These are phyloP conservation scores for Fomitiporia mediterranea DNA, from an alignment of 1,284 basidiomycete species.

Conservation along the genomic window DNA sequence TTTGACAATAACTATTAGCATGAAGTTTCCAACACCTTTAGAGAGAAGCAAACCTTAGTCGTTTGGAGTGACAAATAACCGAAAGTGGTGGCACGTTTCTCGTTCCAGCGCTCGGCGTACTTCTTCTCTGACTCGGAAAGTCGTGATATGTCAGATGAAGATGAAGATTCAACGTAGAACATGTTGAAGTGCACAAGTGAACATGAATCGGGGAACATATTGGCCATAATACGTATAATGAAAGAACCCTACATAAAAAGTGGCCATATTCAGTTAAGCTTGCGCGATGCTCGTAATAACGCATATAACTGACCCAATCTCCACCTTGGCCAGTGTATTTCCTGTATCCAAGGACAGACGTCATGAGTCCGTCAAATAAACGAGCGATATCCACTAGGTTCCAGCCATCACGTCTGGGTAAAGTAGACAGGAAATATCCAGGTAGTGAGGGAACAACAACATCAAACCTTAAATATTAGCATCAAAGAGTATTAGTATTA, in stretches of 20 bases:
- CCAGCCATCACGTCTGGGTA: constrained; percentile 21
- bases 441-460: constrained; percentile 26
- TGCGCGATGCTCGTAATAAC: too few species aligned
- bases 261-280: too few species aligned
- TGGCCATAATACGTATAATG: constrained; percentile 22
- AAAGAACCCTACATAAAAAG: constrained; percentile 23
- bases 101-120: constrained; percentile 13
- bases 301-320: too few species aligned
- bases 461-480: too few species aligned
- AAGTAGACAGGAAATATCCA: constrained; percentile 25
- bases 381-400: constrained; percentile 22
- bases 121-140: constrained; percentile 17
- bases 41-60: constrained; percentile 22
- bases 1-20: not conserved
- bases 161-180: constrained; percentile 17
- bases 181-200: constrained; percentile 23
- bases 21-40: too few species aligned
- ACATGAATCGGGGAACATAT: constrained; percentile 18
- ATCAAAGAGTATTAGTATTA: too few species aligned
- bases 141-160: constrained; percentile 1
- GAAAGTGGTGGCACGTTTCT: constrained; percentile 15
- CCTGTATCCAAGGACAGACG: constrained; percentile 24
- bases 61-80: constrained; percentile 22
- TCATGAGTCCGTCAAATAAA: constrained; percentile 25
- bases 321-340: constrained; percentile 26